These are phyloP conservation scores for Yamadazyma phyllophila DNA, from an alignment of 805 yeast genomes.

Conservation along the genomic window DNA sequence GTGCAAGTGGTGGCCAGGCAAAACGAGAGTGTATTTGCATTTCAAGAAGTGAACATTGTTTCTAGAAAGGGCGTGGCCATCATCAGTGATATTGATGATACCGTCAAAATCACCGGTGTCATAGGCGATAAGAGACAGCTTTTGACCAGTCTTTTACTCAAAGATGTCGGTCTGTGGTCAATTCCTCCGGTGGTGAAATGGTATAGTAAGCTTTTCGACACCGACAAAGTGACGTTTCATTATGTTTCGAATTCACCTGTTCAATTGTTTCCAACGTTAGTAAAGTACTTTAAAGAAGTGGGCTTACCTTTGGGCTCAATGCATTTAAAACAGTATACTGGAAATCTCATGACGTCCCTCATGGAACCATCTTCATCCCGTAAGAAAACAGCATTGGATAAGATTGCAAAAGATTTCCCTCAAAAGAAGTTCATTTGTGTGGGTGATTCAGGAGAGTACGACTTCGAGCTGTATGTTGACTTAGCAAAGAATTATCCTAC, in stretches of 20 bases:
- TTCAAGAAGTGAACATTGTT: conserved; percentile 45
- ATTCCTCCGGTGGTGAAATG: conserved; percentile 74
- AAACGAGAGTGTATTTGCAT: conserved; percentile 47
- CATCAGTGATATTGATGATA: conserved; percentile 93
- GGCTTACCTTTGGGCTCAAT: conserved; percentile 77
- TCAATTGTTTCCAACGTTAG: conserved; percentile 68
- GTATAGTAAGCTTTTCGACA: conserved; percentile 51
- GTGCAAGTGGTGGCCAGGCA: conserved; percentile 49
- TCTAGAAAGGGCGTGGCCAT: conserved; percentile 57
- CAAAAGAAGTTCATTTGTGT: conserved; percentile 73
- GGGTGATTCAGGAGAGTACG: conserved; percentile 97
- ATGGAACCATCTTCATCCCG: conserved; percentile 86
- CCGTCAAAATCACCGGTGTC: conserved; percentile 87
- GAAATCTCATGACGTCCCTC: conserved; percentile 74
- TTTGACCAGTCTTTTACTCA: conserved; percentile 72
- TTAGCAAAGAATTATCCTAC: conserved; percentile 61
- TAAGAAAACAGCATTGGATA: conserved; percentile 62
- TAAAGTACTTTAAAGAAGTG: conserved; percentile 52
- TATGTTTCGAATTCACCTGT: conserved; percentile 96
- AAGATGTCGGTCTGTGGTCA: conserved; percentile 62
- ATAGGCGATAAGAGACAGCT: conserved; percentile 82
- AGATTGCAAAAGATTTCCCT: conserved; percentile 72
- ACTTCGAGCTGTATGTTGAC: conserved; percentile 83
- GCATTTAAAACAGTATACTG: conserved; percentile 84
- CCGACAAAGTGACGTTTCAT: conserved; percentile 63